These are phyloP conservation scores for Claviceps monticola DNA, from an alignment of 2,329 filamentous ascomycete species.

Conservation along the genomic window DNA sequence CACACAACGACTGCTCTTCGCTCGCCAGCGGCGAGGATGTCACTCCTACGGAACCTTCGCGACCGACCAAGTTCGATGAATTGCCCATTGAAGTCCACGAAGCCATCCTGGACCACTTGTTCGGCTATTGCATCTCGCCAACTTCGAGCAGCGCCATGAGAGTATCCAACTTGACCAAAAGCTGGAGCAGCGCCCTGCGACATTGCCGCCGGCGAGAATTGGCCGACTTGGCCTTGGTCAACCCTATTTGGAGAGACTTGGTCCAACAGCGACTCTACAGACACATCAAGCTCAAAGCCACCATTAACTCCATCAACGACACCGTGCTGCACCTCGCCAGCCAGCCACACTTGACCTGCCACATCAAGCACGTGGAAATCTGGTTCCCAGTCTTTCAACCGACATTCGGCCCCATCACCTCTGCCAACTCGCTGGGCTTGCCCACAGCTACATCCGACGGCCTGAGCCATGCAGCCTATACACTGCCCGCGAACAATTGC, in stretches of 20 bases:
- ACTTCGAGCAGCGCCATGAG: slow-evolving; percentile 41
- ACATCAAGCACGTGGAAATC: slow-evolving; percentile 61
- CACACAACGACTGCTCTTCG: slow-evolving; percentile 7
- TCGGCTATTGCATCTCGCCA: slow-evolving; percentile 52
- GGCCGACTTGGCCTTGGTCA: slow-evolving; percentile 51
- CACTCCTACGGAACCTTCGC: slow-evolving; percentile 8
- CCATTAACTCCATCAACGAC: slow-evolving; percentile 44
- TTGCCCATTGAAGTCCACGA: slow-evolving; percentile 61
- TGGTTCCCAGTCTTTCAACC: slow-evolving; percentile 66
- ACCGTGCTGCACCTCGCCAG: slow-evolving; percentile 46
- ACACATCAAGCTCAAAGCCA: slow-evolving; percentile 64
- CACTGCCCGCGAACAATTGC: slow-evolving; percentile 50
- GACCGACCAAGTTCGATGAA: slow-evolving; percentile 27
- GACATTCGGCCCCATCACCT: slow-evolving; percentile 29
- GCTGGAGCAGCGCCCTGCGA: slow-evolving; percentile 50
- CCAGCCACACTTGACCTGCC: slow-evolving; percentile 43
- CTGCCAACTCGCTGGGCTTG: slow-evolving; percentile 30
- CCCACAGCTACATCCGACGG: slow-evolving; percentile 42
- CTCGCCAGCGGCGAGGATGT: slow-evolving; percentile 10
- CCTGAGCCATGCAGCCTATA: slow-evolving; percentile 43
- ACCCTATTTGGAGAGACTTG: slow-evolving; percentile 47
- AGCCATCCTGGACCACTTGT: slow-evolving; percentile 55
- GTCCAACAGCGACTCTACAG: slow-evolving; percentile 62
- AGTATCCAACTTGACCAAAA: slow-evolving; percentile 38
- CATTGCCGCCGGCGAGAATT: slow-evolving; percentile 54